Conservation (phyloP, 164 flowering plant genomes). For the Sedum album region DNA sequence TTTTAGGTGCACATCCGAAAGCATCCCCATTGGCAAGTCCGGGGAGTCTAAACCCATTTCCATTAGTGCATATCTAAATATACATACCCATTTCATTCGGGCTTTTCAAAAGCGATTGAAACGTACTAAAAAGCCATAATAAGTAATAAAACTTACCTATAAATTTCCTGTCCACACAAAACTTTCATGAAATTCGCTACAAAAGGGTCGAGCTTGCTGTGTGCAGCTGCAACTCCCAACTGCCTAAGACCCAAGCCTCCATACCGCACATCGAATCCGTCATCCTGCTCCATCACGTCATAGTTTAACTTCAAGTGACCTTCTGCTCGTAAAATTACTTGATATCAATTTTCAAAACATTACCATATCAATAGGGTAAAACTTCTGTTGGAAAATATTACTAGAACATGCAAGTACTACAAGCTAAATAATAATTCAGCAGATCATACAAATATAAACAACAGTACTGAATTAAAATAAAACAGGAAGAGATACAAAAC, state of each 20-base stretch:
- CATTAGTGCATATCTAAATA: slow-evolving; percentile 60
- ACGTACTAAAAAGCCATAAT: background rate
- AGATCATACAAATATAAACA: no score
- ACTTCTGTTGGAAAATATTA: no score
- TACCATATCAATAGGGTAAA: background rate
- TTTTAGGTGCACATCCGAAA: slow-evolving; percentile 44
- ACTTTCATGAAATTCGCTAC: slow-evolving; percentile 72
- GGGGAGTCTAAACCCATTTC: slow-evolving; percentile 71
- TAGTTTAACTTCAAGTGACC: background rate
- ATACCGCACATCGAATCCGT: slow-evolving; percentile 62
- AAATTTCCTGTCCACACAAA: slow-evolving; percentile 68
- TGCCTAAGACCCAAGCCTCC: slow-evolving; percentile 70
- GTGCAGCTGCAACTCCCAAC: slow-evolving; percentile 56
- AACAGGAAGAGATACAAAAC: no score
- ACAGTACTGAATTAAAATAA: no score
- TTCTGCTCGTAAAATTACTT: background rate
- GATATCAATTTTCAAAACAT: background rate
- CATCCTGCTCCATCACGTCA: slow-evolving; percentile 33
- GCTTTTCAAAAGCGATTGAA: background rate
- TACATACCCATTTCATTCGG: background rate
- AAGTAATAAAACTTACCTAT: slow-evolving; percentile 25
- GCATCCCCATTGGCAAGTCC: slow-evolving; percentile 66
- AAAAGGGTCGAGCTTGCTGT: slow-evolving; percentile 54
- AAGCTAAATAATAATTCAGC: no score
- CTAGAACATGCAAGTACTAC: no score